Percentiles rank a stretch among this genome's conserved stretches.
phyloP scores from a whole-genome alignment of 2,329 filamentous ascomycete genomes.

The Aspergillus aculeatus region DNA sequence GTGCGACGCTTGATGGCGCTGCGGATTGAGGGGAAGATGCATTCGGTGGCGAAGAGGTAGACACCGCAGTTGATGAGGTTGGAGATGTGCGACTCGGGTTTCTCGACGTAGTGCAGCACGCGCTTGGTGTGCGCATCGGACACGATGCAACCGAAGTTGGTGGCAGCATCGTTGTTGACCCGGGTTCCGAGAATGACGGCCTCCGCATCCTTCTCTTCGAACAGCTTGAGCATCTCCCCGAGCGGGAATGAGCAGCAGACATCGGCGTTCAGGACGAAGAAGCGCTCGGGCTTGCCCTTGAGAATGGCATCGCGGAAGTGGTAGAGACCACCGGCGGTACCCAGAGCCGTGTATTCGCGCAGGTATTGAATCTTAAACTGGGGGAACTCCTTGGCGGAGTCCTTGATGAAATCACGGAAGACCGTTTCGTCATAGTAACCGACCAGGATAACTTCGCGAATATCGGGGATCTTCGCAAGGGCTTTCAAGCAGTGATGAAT shows the following conservation, averaged over 20 bases:
- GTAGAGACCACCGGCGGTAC: constrained; percentile 94
- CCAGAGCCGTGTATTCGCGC: constrained; percentile 93
- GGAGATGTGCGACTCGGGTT: constrained; percentile 94
- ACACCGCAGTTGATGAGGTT: constrained; percentile 99
- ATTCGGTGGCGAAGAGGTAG: constrained; percentile 93
- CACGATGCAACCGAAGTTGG: constrained; percentile 97
- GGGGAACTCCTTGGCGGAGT: constrained; percentile 79
- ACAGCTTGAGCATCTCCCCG: constrained; percentile 90
- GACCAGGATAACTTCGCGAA: constrained; percentile 96
- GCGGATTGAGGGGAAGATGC: constrained; percentile 93
- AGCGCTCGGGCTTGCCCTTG: constrained; percentile 88
- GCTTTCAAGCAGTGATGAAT: constrained; percentile 96
- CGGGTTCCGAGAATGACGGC: constrained; percentile 93
- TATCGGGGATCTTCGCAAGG: constrained; percentile 82
- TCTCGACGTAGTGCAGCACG: constrained; percentile 98
- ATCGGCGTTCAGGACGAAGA: constrained; percentile 97
- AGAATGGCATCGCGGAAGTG: constrained; percentile 99
- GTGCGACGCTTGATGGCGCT: constrained; percentile 93
- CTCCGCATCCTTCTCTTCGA: constrained; percentile 92
- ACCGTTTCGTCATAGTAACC: constrained; percentile 98
- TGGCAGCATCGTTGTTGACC: constrained; percentile 84
- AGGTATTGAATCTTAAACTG: constrained; percentile 90
- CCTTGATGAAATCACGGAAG: constrained; percentile 97
- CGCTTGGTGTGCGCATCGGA: constrained; percentile 90
- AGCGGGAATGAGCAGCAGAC: constrained; percentile 98